Base-by-base conservation (phyloP, 768 basidiomycete species). In the Trametes meyenii region DNA sequence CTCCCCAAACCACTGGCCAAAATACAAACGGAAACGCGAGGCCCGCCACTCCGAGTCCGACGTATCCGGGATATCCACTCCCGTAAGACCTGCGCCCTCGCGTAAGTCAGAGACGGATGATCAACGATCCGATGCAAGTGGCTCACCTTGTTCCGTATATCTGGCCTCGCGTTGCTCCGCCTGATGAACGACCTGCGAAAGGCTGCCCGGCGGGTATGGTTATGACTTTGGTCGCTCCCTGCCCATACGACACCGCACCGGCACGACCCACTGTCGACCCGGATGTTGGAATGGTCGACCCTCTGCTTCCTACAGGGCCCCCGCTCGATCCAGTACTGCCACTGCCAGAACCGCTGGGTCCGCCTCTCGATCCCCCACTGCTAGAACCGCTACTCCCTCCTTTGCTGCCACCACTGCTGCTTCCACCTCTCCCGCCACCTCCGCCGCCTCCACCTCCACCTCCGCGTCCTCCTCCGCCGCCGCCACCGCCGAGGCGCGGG, bases 11-110 rank as follows among this genome's bases (percentile, higher is more conserved):
- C 11, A 88, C 44, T 5, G 87, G 87, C 86, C 87, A 89, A 73
- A 80, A 89, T 62, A 77, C 78, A 69, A 85, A 89, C 0, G 88
- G 88, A 68, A 89, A 88, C 2, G 77, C 77, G 0, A 78, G 77
- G 0, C 79, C 79, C 0, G 63, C 45, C 17, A 85, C 83, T 12
- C 85, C 84, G 4, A 77, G 76, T 8, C 75, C 74, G 3, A 66
- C 2, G 5, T 77, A 24, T 1, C 83, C 82, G 40, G 86, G 86
- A 66, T 88, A 88, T 2, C 87, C 87, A 63, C 85, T 87, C 6
- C 86, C 87, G 61, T 87, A 88, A 3, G 67, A 60, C 33, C 85
- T 87, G 57, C 4, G 48, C 39, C 35, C 17, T 45, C 44, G 3
- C 6, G 45, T 19, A 23, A 6, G 26, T 42, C 24, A 44, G 17